These are phyloP conservation scores for Tripterygium wilfordii DNA, from an alignment of 177 flowering plant genomes.

Conservation along the genomic window DNA sequence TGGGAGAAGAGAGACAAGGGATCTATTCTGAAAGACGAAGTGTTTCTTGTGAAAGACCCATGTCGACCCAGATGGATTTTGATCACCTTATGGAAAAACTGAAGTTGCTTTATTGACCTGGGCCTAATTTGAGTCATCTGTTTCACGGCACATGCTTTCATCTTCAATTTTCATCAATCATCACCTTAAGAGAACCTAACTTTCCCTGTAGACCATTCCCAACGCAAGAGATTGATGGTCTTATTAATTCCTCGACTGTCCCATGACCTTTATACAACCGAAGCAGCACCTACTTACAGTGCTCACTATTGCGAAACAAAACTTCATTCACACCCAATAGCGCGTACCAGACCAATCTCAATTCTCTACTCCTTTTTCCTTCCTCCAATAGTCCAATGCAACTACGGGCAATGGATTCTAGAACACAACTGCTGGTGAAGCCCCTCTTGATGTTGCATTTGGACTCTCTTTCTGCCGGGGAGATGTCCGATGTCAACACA, in stretches of 20 bases:
- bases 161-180: no score
- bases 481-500: conserved; percentile 5
- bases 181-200: no score
- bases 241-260: not conserved
- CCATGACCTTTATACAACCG: not conserved
- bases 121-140: no score
- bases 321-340: conserved; percentile 10
- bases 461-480: conserved; percentile 15
- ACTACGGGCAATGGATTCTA: not conserved
- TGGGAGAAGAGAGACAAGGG: no score
- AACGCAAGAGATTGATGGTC: not conserved
- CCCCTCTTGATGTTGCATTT: conserved; percentile 6
- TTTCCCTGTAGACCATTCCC: not conserved
- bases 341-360: conserved; percentile 14
- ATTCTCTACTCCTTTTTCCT: conserved; percentile 13
- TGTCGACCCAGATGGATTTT: no score
- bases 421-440: conserved; percentile 7
- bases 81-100: no score
- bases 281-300: conserved; percentile 1
- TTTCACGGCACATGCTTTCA: no score
- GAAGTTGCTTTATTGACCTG: no score
- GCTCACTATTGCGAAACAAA: conserved; percentile 6
- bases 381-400: conserved; percentile 3
- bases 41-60: no score
- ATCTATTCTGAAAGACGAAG: no score